phyloP scores from a whole-genome alignment of 106 monocot species.

The Dioscorea dumetorum region DNA sequence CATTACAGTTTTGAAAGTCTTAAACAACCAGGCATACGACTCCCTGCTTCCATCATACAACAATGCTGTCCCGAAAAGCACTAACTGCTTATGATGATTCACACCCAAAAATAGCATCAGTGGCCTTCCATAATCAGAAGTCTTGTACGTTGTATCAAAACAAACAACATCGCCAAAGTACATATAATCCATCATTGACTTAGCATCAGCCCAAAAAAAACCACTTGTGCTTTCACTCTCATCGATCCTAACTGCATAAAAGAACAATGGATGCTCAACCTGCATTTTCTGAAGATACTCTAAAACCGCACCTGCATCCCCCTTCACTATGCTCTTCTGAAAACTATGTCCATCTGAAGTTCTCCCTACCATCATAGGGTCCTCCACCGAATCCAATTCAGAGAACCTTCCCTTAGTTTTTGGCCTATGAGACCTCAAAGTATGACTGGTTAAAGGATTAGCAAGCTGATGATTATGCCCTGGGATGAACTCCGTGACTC shows the following conservation, averaged over 20 bases:
- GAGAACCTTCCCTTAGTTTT: neutral
- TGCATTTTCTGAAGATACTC: slow-evolving; percentile 22
- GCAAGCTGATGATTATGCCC: slow-evolving; percentile 22
- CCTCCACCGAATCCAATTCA: neutral
- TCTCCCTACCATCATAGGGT: neutral
- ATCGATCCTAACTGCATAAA: slow-evolving; percentile 22
- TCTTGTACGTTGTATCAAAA: slow-evolving; percentile 34
- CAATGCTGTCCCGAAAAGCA: slow-evolving; percentile 38
- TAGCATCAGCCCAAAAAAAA: slow-evolving; percentile 39
- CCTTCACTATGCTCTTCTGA: slow-evolving; percentile 11
- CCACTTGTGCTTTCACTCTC: slow-evolving; percentile 14
- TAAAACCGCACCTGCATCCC: slow-evolving; percentile 23
- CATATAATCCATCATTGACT: slow-evolving; percentile 24
- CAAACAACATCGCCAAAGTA: slow-evolving; percentile 34
- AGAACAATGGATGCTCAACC: slow-evolving; percentile 19
- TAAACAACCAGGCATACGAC: slow-evolving; percentile 27
- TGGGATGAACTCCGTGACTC: slow-evolving; percentile 14
- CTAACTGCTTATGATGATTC: slow-evolving; percentile 29
- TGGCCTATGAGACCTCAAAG: slow-evolving; percentile 8
- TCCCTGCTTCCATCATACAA: slow-evolving; percentile 30
- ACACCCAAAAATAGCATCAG: slow-evolving; percentile 26
- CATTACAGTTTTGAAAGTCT: slow-evolving; percentile 32
- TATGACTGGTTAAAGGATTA: slow-evolving; percentile 8
- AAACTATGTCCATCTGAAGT: slow-evolving; percentile 3
- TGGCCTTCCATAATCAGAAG: slow-evolving; percentile 18